These are phyloP conservation scores for Pterocarpus santalinus DNA, from an alignment of 306 rosid species.

Conservation along the genomic window DNA sequence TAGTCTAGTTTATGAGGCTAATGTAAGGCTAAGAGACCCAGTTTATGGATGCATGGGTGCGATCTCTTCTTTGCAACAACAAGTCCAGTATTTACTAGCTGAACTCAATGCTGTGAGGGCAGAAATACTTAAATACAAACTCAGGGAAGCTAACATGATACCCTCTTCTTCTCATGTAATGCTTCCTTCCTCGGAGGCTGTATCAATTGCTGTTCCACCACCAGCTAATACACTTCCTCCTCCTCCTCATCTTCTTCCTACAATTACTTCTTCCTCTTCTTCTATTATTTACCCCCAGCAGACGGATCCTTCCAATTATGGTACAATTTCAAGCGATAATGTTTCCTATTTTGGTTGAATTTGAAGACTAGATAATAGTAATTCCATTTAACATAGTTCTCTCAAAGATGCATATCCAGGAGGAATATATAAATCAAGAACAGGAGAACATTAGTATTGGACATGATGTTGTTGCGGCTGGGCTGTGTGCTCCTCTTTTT, in stretches of 20 bases:
- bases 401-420: slow-evolving; percentile 33
- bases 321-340: slow-evolving; percentile 55
- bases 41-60: slow-evolving; percentile 99
- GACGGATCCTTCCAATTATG: slow-evolving; percentile 52
- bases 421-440: slow-evolving; percentile 43
- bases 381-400: slow-evolving; percentile 45
- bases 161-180: slow-evolving; percentile 54
- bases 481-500: background rate
- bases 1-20: slow-evolving; percentile 95
- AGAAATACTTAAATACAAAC: slow-evolving; percentile 83
- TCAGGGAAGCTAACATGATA: slow-evolving; percentile 67
- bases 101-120: slow-evolving; percentile 83
- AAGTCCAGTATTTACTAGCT: slow-evolving; percentile 82
- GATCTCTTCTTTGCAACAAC: slow-evolving; percentile 93
- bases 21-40: slow-evolving; percentile 95
- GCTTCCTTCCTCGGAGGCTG: slow-evolving; percentile 54
- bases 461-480: slow-evolving; percentile 14
- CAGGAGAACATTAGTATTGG: slow-evolving; percentile 42
- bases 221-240: slow-evolving; percentile 39
- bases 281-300: slow-evolving; percentile 54
- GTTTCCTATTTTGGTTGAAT: slow-evolving; percentile 60
- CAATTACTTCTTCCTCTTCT: slow-evolving; percentile 64
- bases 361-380: slow-evolving; percentile 17
- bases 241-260: slow-evolving; percentile 52
- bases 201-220: slow-evolving; percentile 62